Base-by-base conservation (phyloP, 1,139 yeast genomes). In the Taphrina wiesneri region DNA sequence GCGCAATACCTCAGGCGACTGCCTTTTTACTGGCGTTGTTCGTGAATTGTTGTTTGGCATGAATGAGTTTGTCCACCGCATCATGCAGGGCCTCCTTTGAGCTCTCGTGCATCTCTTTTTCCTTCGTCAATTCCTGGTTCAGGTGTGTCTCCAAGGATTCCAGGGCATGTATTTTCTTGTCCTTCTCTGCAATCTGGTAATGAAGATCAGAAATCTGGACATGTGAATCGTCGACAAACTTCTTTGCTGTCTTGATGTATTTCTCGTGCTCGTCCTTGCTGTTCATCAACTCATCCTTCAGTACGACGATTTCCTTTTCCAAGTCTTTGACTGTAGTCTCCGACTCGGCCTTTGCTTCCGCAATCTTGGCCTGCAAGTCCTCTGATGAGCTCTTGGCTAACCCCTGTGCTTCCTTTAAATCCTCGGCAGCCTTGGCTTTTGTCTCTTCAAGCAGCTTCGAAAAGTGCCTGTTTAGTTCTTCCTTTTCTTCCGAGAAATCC, bases 61-160 rank as follows among this genome's bases (percentile, higher is more conserved):
- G 56, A 26, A 51, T 39, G 25, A 60, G 45, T 17, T 60, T 60
- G 49, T 60, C 57, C 21, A 60, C 41, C 15, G 64, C 64, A 25
- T 49, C 57, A 32, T 60, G 64, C 30, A 60, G 28, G 7, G 54
- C 64, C 13, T 25, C 51, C 57, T 41, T 60, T 25, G 57, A 49
- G 13, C 26, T 11, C 41, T 60, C 57, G 57, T 60, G 64, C 64
- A 60, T 60, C 32, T 60, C 64, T 41, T 30, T 25, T 26, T 60
- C 64, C 56, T 60, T 52, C 7, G 26, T 41, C 23, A 60, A 41
- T 25, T 60, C 64, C 21, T 36, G 45, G 6, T 26, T 26, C 51
- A 60, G 15, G 11, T 49, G 63, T 4, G 21, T 25, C 49, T 49
- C 47, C 13, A 49, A 25, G 26, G 47, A 28, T 32, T 60, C 57